These are phyloP conservation scores for Sedum album DNA, from an alignment of 164 flowering plant species.

Conservation along the genomic window DNA sequence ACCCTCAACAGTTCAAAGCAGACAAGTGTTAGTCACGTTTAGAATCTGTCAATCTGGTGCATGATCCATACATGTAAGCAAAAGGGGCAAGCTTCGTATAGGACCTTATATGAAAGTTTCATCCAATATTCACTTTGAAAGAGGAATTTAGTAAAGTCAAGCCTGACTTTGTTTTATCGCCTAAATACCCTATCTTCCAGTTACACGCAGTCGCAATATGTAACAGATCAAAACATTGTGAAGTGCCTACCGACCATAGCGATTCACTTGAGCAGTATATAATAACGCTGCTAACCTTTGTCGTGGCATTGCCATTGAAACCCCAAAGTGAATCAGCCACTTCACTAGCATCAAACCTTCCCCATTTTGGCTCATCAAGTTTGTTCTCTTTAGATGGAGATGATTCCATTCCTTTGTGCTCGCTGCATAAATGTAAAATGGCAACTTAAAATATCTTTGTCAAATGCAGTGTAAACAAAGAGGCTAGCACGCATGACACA, in stretches of 20 bases:
- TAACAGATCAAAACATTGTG: background rate
- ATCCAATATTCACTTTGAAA: too few species aligned
- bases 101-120: too few species aligned
- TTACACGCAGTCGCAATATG: background rate
- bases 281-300: slow-evolving; percentile 26
- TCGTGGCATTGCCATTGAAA: slow-evolving; percentile 14
- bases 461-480: background rate
- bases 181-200: too few species aligned
- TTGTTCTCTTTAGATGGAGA: slow-evolving; percentile 35
- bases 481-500: background rate
- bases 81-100: background rate
- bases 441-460: background rate
- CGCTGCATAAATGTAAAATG: slow-evolving; percentile 35
- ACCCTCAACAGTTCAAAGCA: background rate
- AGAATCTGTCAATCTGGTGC: too few species aligned
- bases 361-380: slow-evolving; percentile 49
- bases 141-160: too few species aligned
- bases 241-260: background rate
- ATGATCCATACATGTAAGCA: too few species aligned
- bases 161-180: too few species aligned
- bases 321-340: slow-evolving; percentile 52
- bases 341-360: slow-evolving; percentile 37
- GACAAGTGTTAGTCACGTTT: background rate
- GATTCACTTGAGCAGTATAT: background rate
- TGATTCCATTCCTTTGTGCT: slow-evolving; percentile 54